These are phyloP conservation scores for Ceriops decandra DNA, from an alignment of 345 rosid genomes.

Conservation along the genomic window DNA sequence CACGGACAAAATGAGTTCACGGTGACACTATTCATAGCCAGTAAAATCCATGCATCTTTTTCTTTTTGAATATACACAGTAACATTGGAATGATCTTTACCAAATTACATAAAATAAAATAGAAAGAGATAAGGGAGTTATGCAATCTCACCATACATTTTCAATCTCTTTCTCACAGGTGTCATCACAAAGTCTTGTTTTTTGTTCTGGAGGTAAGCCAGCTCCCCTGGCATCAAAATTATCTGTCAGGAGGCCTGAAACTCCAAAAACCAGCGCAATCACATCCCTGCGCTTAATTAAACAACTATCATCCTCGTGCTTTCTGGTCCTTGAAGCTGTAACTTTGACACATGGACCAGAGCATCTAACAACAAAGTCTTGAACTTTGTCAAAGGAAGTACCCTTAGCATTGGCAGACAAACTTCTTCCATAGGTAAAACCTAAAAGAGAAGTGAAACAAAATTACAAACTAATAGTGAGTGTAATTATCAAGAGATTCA, in stretches of 20 bases:
- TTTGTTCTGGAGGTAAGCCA: conserved; percentile 84
- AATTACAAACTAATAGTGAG: background rate
- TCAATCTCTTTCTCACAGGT: conserved; percentile 88
- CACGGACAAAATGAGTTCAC: too few species aligned
- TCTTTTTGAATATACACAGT: too few species aligned
- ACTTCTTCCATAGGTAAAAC: conserved; percentile 35
- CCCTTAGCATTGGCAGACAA: conserved; percentile 20
- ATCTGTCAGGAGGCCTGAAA: conserved; percentile 36
- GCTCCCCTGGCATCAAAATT: conserved; percentile 49
- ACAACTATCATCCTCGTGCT: conserved; percentile 11
- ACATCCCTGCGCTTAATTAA: conserved; percentile 51
- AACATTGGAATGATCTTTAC: too few species aligned
- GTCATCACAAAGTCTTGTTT: conserved; percentile 71
- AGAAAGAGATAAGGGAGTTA: conserved; percentile 19
- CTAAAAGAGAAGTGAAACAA: conserved; percentile 16
- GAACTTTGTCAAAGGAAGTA: conserved; percentile 18
- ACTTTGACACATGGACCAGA: conserved; percentile 22
- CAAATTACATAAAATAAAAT: background rate
- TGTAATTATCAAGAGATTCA: background rate
- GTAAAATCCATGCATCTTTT: too few species aligned
- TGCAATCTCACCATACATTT: conserved; percentile 95
- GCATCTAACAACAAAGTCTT: conserved; percentile 28
- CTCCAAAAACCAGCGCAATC: conserved; percentile 52
- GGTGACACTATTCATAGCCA: too few species aligned
- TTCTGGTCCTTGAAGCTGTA: conserved; percentile 33